Percentiles rank a stretch among this genome's conserved stretches.
Evolutionary conservation across 1,284 basidiomycete genomes (phyloP).

Genomic region (Trametes sp.): DNA sequence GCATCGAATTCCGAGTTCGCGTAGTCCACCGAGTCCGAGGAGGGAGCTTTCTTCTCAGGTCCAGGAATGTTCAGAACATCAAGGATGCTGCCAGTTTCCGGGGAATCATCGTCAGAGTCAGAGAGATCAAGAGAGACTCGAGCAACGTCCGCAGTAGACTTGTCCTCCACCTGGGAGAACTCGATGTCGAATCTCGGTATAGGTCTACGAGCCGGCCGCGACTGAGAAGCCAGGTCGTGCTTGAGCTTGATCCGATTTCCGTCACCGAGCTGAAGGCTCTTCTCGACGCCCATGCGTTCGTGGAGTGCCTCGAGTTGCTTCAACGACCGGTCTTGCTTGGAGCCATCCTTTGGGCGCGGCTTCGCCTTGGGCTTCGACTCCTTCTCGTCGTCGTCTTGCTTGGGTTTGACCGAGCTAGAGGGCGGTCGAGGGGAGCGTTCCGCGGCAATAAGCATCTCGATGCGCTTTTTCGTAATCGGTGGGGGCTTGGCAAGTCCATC

Average conservation of each 20-base stretch:
- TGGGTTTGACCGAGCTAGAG: not conserved
- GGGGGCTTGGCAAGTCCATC: conserved; percentile 69
- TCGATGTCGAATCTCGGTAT: conserved; percentile 60
- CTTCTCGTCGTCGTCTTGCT: not conserved
- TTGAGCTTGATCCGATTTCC: conserved; percentile 58
- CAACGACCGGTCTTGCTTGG: conserved; percentile 43
- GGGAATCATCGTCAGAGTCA: conserved; percentile 51
- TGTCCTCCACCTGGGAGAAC: conserved; percentile 54
- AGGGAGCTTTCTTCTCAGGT: conserved; percentile 5
- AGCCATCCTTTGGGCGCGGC: conserved; percentile 29
- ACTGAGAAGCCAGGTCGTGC: conserved; percentile 24
- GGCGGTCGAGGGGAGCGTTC: conserved; percentile 9
- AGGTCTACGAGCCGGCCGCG: conserved; percentile 37
- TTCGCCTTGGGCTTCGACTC: conserved; percentile 20
- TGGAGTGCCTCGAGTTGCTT: conserved; percentile 55
- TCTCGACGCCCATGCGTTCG: conserved; percentile 50
- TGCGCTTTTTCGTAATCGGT: conserved; percentile 43
- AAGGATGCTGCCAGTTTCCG: conserved; percentile 50
- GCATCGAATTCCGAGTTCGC: conserved; percentile 49
- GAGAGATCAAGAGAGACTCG: conserved; percentile 23
- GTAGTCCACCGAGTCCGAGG: conserved; percentile 43
- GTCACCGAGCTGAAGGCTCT: conserved; percentile 49
- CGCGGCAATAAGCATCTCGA: conserved; percentile 32
- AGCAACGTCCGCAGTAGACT: conserved; percentile 28
- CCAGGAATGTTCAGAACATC: conserved; percentile 15